phyloP scores from a whole-genome alignment of 768 basidiomycete species.

The Agrocybe praecox region DNA sequence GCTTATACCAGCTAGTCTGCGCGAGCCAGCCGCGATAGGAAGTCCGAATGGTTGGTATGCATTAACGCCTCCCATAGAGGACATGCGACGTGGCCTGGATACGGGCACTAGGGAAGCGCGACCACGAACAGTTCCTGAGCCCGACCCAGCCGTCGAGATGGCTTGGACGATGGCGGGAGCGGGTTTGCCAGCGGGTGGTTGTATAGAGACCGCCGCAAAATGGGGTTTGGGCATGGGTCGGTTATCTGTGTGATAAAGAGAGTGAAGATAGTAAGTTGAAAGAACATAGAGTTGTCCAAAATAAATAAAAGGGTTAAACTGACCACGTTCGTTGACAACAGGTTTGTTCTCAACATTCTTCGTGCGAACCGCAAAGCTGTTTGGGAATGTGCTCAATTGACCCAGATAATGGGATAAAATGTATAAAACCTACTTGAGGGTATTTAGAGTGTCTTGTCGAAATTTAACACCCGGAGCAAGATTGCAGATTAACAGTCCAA shows the following conservation, averaged over 20 bases:
- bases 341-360: constrained; percentile 88
- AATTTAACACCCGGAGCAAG: constrained; percentile 83
- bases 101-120: constrained; percentile 40
- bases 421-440: constrained; percentile 67
- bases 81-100: constrained; percentile 37
- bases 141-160: constrained; percentile 34
- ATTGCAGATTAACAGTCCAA: constrained; percentile 85
- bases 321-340: constrained; percentile 77
- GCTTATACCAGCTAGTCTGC: constrained; percentile 14
- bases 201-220: constrained; percentile 59
- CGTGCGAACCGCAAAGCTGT: constrained; percentile 76
- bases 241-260: constrained; percentile 44
- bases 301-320: constrained; percentile 14
- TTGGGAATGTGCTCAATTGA: neutral
- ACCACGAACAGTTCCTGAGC: constrained; percentile 25
- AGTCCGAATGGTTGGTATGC: constrained; percentile 41
- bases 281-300: neutral
- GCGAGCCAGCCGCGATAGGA: constrained; percentile 17
- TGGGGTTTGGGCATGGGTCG: constrained; percentile 60
- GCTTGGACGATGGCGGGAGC: constrained; percentile 49
- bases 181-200: constrained; percentile 45
- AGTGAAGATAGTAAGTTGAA: constrained; percentile 14
- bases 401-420: neutral
- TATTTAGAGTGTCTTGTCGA: constrained; percentile 86
- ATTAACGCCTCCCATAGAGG: constrained; percentile 31